Evolutionary conservation across 345 rosid genomes (phyloP), one percentile per base, ranked within the genome.

Genomic region (Rhodomyrtus tomentosa): DNA sequence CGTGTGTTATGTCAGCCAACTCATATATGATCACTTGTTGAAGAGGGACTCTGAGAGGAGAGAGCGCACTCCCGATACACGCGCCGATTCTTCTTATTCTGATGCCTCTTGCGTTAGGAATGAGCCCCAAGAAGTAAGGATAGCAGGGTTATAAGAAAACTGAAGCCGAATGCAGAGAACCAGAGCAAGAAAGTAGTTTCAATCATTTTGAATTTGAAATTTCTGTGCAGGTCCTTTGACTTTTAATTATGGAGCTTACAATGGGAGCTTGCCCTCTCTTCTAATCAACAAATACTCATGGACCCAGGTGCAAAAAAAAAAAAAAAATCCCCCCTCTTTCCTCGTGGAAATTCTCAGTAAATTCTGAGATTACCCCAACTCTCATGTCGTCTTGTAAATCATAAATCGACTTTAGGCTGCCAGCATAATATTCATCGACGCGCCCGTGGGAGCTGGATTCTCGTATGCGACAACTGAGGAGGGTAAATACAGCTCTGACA

Each of bases 381-480:
- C 50, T 32, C 53, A 11, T 7, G 14, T 85, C 10, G 18, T 32
- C 36, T 51, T 51, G 9, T 36, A 3, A 29, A 59, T 68, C 76
- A 12, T 68, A 68, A 32, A 16, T 68, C 20, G 45, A 68, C 76
- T 56, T 22, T 86, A 90, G 92, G 87, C 85, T 50, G 91, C 92
- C 45, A 91, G 82, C 82, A 87, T 89, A 21, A 91, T 91, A 82
- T 91, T 84, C 40, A 83, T 91, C 48, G 92, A 89, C 15, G 84
- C 83, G 58, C 91, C 91, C 0, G 91, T 89, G 48, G 91, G 88
- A 83, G 73, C 91, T 10, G 91, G 91, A 81, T 89, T 89, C 73
- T 89, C 91, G 5, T 89, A 89, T 74, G 82, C 88, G 11, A 87
- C 81, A 16, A 84, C 85, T 1, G 50, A 36, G 3, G 84, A 62